Evolutionary conservation across 352 stramenopile species (phyloP), one percentile per base, ranked within the genome.

Genomic region (Pythium graminicola): DNA sequence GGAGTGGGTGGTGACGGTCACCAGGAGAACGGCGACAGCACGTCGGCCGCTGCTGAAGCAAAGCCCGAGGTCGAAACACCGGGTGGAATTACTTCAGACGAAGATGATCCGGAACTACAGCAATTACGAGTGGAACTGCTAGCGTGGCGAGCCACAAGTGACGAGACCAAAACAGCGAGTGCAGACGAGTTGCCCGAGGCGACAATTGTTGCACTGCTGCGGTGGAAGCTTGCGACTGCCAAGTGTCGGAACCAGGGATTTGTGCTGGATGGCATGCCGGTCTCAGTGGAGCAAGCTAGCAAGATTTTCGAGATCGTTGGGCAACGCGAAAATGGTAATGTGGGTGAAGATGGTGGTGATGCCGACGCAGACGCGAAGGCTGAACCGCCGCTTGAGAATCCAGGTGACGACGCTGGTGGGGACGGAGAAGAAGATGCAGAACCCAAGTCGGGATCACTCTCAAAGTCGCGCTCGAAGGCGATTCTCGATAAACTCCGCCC

Each of bases 161-260:
- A 50, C 44, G 29, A 50, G 60, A 26, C 22, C 8, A 57, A 50
- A 22, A 22, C 2, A 2, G 41, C 52, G n/a, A 46, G 28, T n/a
- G 47, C 62, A 1, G 41, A 58, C 4, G 64, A 69, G n/a, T 54
- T 85, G n/a, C 62, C 65, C 0, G 60, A 77, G 50, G 22, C 58
- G 8, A 57, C 68, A 0, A 40, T 83, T 17, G 54, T 86, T 6
- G 57, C 70, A 4, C 50, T 87, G 24, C 40, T 94, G 22, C 70
- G 78, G 28, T 91, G 80, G 75, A 88, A 88, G 50, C 61, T 93
- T 7, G 51, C 65, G 19, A 69, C 57, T 26, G 54, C 76, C 0
- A 47, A 57, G 43, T 92, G 78, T 32, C 78, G 72, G 6, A 93
- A 92, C 64, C 84, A 93, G 40, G 84, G 84, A 3, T 95, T 86